These are phyloP conservation scores for Antitrichia curtipendula DNA, from an alignment of 225 moss, liverwort and hornwort species.

Conservation along the genomic window DNA sequence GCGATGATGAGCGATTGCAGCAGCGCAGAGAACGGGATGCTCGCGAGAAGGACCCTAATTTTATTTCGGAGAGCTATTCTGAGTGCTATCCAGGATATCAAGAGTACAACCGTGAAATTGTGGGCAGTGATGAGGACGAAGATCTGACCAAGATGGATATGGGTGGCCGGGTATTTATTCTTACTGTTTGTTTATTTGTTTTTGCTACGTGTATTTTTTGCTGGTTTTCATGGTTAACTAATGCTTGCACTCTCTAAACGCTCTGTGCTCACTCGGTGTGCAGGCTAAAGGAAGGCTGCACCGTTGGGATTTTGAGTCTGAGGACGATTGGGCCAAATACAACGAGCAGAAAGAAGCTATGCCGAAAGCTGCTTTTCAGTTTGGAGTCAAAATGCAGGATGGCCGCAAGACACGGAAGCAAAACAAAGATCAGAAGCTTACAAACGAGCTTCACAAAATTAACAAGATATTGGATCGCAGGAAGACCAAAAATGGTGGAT, in stretches of 20 bases:
- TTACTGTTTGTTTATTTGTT: not conserved
- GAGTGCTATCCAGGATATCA: constrained; percentile 99
- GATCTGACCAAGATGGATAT: constrained; percentile 99
- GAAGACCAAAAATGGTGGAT: constrained; percentile 77
- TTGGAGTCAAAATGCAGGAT: constrained; percentile 99
- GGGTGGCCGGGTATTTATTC: constrained; percentile 82
- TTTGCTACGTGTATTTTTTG: not conserved
- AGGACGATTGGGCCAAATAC: constrained; percentile 99
- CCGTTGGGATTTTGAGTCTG: constrained; percentile 97
- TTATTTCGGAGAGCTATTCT: constrained; percentile 97
- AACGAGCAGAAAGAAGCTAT: constrained; percentile 99
- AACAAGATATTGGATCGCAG: constrained; percentile 95
- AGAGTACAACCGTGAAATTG: constrained; percentile 97
- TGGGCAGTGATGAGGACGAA: constrained; percentile 99
- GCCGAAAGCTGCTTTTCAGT: constrained; percentile 99
- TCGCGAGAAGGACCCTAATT: constrained; percentile 97
- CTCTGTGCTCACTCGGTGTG: not conserved
- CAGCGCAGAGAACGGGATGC: constrained; percentile 93
- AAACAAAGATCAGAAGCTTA: constrained; percentile 98
- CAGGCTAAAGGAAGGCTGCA: constrained; percentile 97
- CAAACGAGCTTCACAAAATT: constrained; percentile 96
- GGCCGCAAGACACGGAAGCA: constrained; percentile 98
- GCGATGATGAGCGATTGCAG: constrained; percentile 90
- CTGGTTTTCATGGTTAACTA: not conserved
- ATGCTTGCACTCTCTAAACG: not conserved